phyloP scores from a whole-genome alignment of 306 rosid species.

The Acacia melanoxylon region DNA sequence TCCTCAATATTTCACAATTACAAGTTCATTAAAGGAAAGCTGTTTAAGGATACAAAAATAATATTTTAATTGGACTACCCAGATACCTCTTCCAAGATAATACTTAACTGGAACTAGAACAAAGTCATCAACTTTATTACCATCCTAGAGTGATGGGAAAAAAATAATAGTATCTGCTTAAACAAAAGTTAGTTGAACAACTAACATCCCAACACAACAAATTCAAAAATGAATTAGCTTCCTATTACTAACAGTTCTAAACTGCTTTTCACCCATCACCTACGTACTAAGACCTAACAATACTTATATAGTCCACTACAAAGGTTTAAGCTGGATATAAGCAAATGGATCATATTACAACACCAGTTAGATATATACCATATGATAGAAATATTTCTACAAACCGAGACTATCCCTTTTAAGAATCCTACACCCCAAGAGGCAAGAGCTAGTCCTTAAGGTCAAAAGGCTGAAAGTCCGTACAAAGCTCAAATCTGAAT shows the following conservation, averaged over 20 bases:
- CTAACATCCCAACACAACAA: not conserved
- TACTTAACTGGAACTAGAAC: not conserved
- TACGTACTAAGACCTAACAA: not conserved
- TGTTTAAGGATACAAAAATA: not conserved
- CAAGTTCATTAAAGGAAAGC: not conserved
- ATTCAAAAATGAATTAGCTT: not conserved
- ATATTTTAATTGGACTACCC: not conserved
- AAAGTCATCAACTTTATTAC: not conserved
- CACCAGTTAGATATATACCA: not conserved
- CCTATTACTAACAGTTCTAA: not conserved
- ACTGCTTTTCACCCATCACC: not conserved
- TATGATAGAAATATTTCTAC: too few species aligned
- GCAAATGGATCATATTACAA: not conserved
- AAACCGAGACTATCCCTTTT: too few species aligned
- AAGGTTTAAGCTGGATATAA: slow-evolving; percentile 9
- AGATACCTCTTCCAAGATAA: not conserved
- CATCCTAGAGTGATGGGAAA: not conserved
- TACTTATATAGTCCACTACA: not conserved
- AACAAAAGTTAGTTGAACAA: not conserved
- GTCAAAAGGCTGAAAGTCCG: too few species aligned
- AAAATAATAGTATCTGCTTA: not conserved
- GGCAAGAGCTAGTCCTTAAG: too few species aligned
- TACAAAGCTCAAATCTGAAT: too few species aligned
- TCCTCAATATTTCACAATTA: slow-evolving; percentile 8
- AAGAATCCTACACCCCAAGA: too few species aligned